Conservation (phyloP, 2,329 filamentous ascomycete genomes). For the Zelopaecilomyces penicillatus region DNA sequence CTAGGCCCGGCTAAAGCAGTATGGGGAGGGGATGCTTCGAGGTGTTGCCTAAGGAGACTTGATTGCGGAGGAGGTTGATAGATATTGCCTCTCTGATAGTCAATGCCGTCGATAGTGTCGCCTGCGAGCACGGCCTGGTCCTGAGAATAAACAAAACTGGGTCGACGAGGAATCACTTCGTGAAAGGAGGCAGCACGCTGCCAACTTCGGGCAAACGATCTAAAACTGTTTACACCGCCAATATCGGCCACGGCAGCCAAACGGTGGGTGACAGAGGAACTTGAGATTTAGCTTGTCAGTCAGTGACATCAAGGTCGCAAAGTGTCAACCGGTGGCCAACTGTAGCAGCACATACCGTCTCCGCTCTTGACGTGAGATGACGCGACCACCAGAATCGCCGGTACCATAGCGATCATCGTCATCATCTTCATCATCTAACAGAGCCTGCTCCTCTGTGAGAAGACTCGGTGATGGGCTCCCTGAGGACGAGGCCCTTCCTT, state of each 20-base stretch:
- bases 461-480: constrained; percentile 35
- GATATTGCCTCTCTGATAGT: constrained; percentile 33
- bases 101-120: constrained; percentile 21
- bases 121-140: constrained; percentile 31
- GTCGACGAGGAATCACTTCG: constrained; percentile 74
- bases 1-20: constrained; percentile 16
- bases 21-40: constrained; percentile 31
- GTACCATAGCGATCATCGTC: constrained; percentile 24
- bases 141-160: constrained; percentile 60
- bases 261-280: constrained; percentile 51
- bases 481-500: constrained; percentile 32
- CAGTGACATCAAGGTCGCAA: neutral
- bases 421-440: constrained; percentile 32
- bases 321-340: too few relatives aligned
- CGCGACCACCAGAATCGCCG: constrained; percentile 6
- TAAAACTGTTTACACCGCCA: constrained; percentile 87
- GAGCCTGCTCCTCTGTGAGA: constrained; percentile 36
- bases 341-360: constrained; percentile 18
- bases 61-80: constrained; percentile 26
- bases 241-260: constrained; percentile 57
- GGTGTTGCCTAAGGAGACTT: constrained; percentile 45
- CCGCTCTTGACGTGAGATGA: constrained; percentile 17
- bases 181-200: constrained; percentile 81
- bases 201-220: constrained; percentile 89
- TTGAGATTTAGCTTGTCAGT: constrained; percentile 17